A percentile compares a stretch with the other conserved stretches of the same genome.
phyloP scores from a whole-genome alignment of 768 basidiomycete genomes.

The Termitomyces sp. region DNA sequence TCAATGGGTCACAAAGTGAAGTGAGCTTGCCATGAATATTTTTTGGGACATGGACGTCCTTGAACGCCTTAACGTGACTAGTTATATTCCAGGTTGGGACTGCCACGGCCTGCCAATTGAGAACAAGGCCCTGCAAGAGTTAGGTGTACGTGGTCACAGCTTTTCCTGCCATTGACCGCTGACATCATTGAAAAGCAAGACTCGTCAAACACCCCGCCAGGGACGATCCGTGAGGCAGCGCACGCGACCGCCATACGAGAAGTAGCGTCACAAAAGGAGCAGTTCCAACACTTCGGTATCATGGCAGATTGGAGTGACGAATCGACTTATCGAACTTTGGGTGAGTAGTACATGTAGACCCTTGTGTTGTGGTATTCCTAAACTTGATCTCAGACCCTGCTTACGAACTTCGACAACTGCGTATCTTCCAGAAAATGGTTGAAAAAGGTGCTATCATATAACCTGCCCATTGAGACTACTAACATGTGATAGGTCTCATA shows the following conservation, averaged over 20 bases:
- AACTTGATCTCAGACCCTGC: constrained; percentile 56
- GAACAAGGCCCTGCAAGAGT: constrained; percentile 81
- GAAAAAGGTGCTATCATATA: constrained; percentile 54
- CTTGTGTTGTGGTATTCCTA: background rate
- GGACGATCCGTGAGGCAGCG: constrained; percentile 68
- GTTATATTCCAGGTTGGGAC: constrained; percentile 96
- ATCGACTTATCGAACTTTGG: constrained; percentile 83
- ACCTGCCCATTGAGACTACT: background rate
- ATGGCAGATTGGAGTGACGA: constrained; percentile 86
- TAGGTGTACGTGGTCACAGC: constrained; percentile 49
- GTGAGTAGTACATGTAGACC: constrained; percentile 35
- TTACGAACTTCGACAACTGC: constrained; percentile 87
- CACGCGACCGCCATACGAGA: constrained; percentile 69
- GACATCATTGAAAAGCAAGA: constrained; percentile 43
- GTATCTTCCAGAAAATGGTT: constrained; percentile 86
- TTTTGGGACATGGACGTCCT: background rate
- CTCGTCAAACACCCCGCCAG: constrained; percentile 52
- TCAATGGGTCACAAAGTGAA: constrained; percentile 76
- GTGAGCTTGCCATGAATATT: constrained; percentile 42
- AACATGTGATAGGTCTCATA: constrained; percentile 60
- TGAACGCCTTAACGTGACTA: constrained; percentile 28
- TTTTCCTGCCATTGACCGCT: background rate
- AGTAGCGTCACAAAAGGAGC: constrained; percentile 70
- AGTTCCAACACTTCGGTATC: constrained; percentile 80
- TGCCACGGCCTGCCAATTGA: constrained; percentile 98